These are phyloP conservation scores for Thalassiosira pacifica DNA, from an alignment of 352 stramenopile genomes.

Conservation along the genomic window DNA sequence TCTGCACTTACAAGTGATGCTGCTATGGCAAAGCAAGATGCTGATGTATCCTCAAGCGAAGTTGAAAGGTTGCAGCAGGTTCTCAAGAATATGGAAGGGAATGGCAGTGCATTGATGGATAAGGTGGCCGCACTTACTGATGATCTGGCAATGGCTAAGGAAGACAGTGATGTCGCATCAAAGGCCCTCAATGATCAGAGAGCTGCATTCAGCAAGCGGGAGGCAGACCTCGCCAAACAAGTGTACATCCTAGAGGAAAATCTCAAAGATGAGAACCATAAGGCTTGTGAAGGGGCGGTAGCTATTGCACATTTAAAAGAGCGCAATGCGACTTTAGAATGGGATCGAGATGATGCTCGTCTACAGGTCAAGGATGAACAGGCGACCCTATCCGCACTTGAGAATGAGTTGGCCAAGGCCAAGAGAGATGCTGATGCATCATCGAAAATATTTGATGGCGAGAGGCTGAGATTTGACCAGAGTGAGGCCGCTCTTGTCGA, in stretches of 20 bases:
- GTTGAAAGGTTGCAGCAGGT: too few relatives aligned
- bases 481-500: neutral
- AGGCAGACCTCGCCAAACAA: neutral
- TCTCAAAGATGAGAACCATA: conserved; percentile 17
- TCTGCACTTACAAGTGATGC: too few relatives aligned
- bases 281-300: conserved; percentile 9
- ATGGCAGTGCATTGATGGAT: too few relatives aligned
- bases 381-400: neutral
- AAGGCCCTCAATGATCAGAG: too few relatives aligned
- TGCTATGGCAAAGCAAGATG: too few relatives aligned
- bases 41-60: too few relatives aligned
- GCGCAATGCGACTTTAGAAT: conserved; percentile 18
- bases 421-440: conserved; percentile 20
- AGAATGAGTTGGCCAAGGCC: conserved; percentile 23
- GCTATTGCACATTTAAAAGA: conserved; percentile 31
- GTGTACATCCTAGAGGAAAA: conserved; percentile 16
- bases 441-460: conserved; percentile 27
- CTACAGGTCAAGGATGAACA: conserved; percentile 28
- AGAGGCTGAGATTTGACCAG: conserved; percentile 25
- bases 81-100: too few relatives aligned
- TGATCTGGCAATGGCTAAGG: too few relatives aligned
- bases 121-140: too few relatives aligned
- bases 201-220: too few relatives aligned
- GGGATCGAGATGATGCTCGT: conserved; percentile 27
- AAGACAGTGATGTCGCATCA: too few relatives aligned